Conservation (phyloP, 1,139 yeast species). For the Yamadazyma aaseri region DNA sequence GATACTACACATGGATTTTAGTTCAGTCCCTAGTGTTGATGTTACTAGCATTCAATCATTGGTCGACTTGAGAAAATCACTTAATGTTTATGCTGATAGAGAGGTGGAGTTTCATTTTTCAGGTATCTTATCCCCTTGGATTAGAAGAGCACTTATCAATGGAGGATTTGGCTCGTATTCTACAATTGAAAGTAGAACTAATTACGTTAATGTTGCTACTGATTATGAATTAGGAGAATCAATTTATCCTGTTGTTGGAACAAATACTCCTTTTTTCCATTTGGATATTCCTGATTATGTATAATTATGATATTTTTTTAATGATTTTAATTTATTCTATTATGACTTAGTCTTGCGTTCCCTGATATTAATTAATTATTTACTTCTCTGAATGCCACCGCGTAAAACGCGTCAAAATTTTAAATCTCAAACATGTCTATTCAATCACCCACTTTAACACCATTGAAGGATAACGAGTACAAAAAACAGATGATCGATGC, state of each 20-base stretch:
- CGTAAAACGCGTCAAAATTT: conserved; percentile 1
- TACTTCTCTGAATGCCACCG: no score
- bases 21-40: conserved; percentile 73
- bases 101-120: conserved; percentile 90
- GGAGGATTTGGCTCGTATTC: conserved; percentile 76
- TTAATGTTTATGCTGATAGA: conserved; percentile 73
- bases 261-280: conserved; percentile 84
- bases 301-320: conserved; percentile 1
- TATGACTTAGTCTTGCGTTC: no score
- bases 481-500: conserved; percentile 2
- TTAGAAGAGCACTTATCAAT: conserved; percentile 69
- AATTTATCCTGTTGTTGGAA: conserved; percentile 60
- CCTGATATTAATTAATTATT: no score
- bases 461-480: conserved; percentile 1
- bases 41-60: conserved; percentile 77
- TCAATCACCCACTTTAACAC: conserved; percentile 9
- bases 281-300: conserved; percentile 75
- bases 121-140: conserved; percentile 85
- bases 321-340: not conserved
- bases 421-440: conserved; percentile 1
- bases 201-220: conserved; percentile 42
- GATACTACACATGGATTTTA: conserved; percentile 77
- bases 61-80: conserved; percentile 71
- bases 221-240: conserved; percentile 36
- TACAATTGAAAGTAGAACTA: conserved; percentile 38